Evolutionary conservation across 163 green algal genomes (phyloP).

Genomic region (Prototheca wickerhamii): DNA sequence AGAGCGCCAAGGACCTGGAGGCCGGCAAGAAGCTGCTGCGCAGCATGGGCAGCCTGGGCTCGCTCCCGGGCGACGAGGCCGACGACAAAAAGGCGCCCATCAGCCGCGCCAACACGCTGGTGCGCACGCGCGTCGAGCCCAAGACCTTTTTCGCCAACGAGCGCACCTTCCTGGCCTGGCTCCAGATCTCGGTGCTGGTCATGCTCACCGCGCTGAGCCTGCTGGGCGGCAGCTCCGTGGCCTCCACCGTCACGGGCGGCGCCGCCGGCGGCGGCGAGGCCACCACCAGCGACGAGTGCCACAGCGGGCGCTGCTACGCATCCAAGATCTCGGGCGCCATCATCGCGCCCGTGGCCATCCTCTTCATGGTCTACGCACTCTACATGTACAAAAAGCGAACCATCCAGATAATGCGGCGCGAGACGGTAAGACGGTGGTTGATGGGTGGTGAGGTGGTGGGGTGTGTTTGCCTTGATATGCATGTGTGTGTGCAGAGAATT

Average conservation of each 20-base stretch:
- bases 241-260: not conserved
- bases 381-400: slow-evolving; percentile 65
- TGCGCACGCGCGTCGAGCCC: slow-evolving; percentile 66
- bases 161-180: slow-evolving; percentile 79
- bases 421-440: slow-evolving; percentile 41
- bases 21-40: not conserved
- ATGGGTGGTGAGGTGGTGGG: no score
- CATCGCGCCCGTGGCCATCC: slow-evolving; percentile 57
- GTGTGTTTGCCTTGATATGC: no score
- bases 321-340: slow-evolving; percentile 53
- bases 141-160: slow-evolving; percentile 80
- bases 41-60: not conserved
- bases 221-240: slow-evolving; percentile 1
- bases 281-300: not conserved
- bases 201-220: slow-evolving; percentile 45
- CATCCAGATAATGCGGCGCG: slow-evolving; percentile 54
- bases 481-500: no score
- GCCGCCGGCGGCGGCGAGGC: slow-evolving; percentile 1
- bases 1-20: slow-evolving; percentile 15
- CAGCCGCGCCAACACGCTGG: slow-evolving; percentile 23
- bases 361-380: slow-evolving; percentile 71
- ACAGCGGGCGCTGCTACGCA: not conserved
- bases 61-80: not conserved
- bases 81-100: not conserved
- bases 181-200: slow-evolving; percentile 65